Base-by-base conservation (phyloP, 192 early-diverging fungal species). In the Funneliformis geosporum region DNA sequence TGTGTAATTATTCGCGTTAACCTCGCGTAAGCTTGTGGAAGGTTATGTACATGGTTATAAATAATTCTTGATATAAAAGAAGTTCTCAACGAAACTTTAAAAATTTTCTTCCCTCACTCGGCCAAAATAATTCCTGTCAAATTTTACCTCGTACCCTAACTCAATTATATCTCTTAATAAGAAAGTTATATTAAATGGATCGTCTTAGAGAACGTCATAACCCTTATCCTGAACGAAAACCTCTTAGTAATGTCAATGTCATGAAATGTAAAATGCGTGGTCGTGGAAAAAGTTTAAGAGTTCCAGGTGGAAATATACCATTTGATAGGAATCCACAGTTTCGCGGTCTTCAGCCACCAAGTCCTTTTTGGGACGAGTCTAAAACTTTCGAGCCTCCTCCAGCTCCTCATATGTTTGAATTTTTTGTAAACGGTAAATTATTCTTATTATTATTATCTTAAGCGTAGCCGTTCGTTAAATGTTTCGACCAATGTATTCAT, bases 1-100 rank as follows among this genome's bases (percentile, higher is more conserved):
- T 55, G 50, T 55, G 50, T 55, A 55, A 55, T 55, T 55, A 55
- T 55, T 55, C 50, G 50, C 50, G 50, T 55, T 55, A 55, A 55
- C 50, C 50, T 55, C 50, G 50, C 50, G 50, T 55, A 55, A 55
- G 50, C 21, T 44, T 55, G 50, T 55, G 50, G 5, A 55, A 55
- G 50, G 50, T 55, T 55, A 55, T 0, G 33, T 33, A 33, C 33
- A 55, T 55, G 50, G 7, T 21, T 16, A 50, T 50, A 50, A 50
- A 50, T 50, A 50, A 50, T 50, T 50, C 12, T 16, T 21, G 16
- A 21, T 55, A 55, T 55, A 55, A 55, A 55, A 55, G 47, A 16
- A 55, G 47, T 18, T 55, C 16, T 18, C 18, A 55, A 55, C 50
- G 50, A 55, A 55, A 55, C 50, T 55, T 55, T 55, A 55, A 55